A percentile compares a stretch with the other conserved stretches of the same genome.
Evolutionary conservation across 306 rosid species (phyloP).

Genomic region (Cicer pinnatifidum): DNA sequence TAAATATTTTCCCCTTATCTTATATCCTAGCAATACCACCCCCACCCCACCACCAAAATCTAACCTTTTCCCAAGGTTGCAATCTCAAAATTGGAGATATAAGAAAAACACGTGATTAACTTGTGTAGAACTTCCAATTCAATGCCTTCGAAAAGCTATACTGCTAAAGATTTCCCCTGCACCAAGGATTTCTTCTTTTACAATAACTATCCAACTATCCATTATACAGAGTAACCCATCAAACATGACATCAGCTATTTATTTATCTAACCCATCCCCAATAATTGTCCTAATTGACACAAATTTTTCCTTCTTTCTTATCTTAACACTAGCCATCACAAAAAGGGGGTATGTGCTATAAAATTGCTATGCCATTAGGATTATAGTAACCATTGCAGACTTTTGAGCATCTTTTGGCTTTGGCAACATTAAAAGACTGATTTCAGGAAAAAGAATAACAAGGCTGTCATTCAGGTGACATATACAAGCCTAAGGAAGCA

Average conservation of each 20-base stretch:
- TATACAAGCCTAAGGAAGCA: not conserved
- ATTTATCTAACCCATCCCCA: not conserved
- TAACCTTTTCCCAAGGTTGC: not conserved
- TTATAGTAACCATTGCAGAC: not conserved
- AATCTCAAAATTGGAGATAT: not conserved
- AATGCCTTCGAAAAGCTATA: not conserved
- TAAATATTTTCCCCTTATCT: not conserved
- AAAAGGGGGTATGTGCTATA: not conserved
- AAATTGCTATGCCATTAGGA: not conserved
- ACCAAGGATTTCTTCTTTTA: not conserved
- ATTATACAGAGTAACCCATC: too few relatives aligned
- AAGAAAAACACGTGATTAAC: not conserved
- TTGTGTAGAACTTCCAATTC: not conserved
- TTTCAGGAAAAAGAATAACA: conserved; percentile 2
- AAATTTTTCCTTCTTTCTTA: not conserved
- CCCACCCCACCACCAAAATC: not conserved
- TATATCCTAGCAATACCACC: not conserved
- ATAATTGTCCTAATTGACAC: not conserved
- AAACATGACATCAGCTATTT: too few relatives aligned
- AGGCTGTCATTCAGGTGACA: not conserved
- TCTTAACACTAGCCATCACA: not conserved
- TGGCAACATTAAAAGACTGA: conserved; percentile 9
- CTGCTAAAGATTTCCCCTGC: conserved; percentile 2
- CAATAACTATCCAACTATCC: not conserved
- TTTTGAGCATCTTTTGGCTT: conserved; percentile 19